Evolutionary conservation across 768 basidiomycete species (phyloP).

Genomic region (Russula ochroleuca): DNA sequence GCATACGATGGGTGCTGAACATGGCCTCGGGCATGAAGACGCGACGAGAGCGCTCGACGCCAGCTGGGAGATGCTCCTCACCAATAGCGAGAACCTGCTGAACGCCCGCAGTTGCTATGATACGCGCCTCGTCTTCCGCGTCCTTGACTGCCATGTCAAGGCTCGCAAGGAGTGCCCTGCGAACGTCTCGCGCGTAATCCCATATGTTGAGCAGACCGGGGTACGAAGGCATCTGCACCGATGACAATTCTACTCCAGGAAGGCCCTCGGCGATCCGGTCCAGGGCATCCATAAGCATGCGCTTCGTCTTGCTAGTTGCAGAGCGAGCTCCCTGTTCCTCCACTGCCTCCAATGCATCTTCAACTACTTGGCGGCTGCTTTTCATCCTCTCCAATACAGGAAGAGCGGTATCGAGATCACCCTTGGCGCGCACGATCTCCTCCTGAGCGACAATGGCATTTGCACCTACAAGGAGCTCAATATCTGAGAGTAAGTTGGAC

Average conservation of each 20-base stretch:
- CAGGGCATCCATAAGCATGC: conserved; percentile 60
- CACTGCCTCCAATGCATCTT: conserved; percentile 68
- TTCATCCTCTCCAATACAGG: conserved; percentile 90
- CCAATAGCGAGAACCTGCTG: conserved; percentile 62
- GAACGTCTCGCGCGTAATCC: conserved; percentile 83
- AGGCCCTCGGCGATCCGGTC: conserved; percentile 74
- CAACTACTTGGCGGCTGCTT: conserved; percentile 63
- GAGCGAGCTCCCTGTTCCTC: conserved; percentile 70
- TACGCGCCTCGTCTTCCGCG: conserved; percentile 80
- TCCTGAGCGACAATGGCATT: conserved; percentile 83
- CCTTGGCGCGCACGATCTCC: conserved; percentile 68
- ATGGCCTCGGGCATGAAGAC: conserved; percentile 98
- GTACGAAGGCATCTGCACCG: conserved; percentile 65
- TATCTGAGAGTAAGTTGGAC: conserved; percentile 80
- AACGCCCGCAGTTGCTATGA: conserved; percentile 61
- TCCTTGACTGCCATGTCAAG: conserved; percentile 74
- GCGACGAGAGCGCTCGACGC: conserved; percentile 73
- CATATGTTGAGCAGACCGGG: conserved; percentile 78
- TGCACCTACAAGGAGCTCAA: conserved; percentile 79
- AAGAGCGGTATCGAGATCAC: conserved; percentile 60
- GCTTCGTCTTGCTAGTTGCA: conserved; percentile 52
- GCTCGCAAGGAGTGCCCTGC: conserved; percentile 68
- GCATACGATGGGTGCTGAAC: conserved; percentile 61
- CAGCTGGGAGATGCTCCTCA: conserved; percentile 71
- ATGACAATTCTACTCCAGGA: conserved; percentile 50